Base-by-base conservation (phyloP, 345 rosid genomes). In the Boechera stricta region DNA sequence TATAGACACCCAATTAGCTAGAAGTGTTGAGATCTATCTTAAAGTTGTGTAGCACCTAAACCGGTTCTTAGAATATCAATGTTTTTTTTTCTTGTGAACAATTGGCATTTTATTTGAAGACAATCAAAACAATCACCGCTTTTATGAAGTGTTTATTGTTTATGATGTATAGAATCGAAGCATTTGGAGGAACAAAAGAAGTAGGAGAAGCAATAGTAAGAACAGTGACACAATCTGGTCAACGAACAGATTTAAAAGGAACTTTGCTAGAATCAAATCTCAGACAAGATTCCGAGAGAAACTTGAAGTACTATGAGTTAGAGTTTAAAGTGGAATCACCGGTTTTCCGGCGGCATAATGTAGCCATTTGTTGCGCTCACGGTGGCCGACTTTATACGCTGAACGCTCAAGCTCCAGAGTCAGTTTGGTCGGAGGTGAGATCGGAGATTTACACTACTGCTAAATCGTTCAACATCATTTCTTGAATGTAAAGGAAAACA, bases 251-350 rank as follows among this genome's bases (percentile, higher is more conserved):
- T 36, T 76, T 90, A 42, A 85, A 72, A 73, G 98, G 93, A 74
- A 89, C 81, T 33, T 68, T 92, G 82, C 36, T 89, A 36, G 79
- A 79, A 67, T 80, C 96, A 26, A 85, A 64, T 0, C 52, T 88
- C 45, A 82, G 97, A 81, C 81, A 78, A 75, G 96, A 88, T 66
- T 60, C 85, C 42, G 31, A 29, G 32, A 85, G 53, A 38, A 77
- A 80, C n/a, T 61, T 87, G 3, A 86, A 88, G 56, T 92, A 95
- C 82, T 88, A 88, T 21, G 74, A 83, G 77, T 82, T 92, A 12
- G 99, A 95, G 65, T 95, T 88, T 79, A 82, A 80, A 81, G 96
- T 92, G 0, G 93, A 90, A 63, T 86, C 94, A 33, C 85, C 91
- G 1, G n/a, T 82, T 5, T 89, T 92, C 80, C 83, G 47, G 18